Base-by-base conservation (phyloP, 352 stramenopile species). In the Pythium myriotylum region DNA sequence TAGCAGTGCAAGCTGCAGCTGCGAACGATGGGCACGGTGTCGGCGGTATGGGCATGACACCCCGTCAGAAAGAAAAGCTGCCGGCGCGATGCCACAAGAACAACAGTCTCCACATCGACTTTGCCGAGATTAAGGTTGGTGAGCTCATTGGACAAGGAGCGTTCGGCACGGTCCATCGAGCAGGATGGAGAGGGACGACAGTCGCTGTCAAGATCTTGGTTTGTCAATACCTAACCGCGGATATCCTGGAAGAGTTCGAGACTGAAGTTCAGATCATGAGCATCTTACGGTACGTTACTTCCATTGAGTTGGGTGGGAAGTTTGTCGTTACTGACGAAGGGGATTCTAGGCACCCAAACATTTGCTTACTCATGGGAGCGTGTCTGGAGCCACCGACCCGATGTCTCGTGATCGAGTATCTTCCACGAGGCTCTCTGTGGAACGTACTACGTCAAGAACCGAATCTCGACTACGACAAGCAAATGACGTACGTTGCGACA, bases 201-300 rank as follows among this genome's bases (percentile, higher is more conserved):
- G 85, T 96, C 19, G 87, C 87, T 1, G 82, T 96, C 39, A 96
- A 96, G 69, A 88, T 96, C 41, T 42, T 96, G 24, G 81, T 94
- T 9, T 91, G 80, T 47, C 86, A 95, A 65, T 77, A 94, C 57
- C 55, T 95, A 35, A 94, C 84, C 1, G 69, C 74, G n/a, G 86
- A 95, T 46, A 89, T 95, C 29, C 61, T 95, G 37, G 84, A 92
- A 70, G 86, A 95, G 50, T 95, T 95, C 43, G 86, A 93, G 57
- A 89, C 86, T 1, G 86, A 95, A 67, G 86, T 95, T 57, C 82
- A 95, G 76, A 92, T 95, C 69, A 95, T 95, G 86, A 95, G 84
- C 69, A 92, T 94, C 42, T 68, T 94, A 60, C 74, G 86, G 86
- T 94, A 75, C 37, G 70, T 55, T 22, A 16, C 6, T 35, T n/a